Evolutionary conservation across 2,329 filamentous ascomycete genomes (phyloP).

Genomic region (Lasiodiplodia hormozganensis): DNA sequence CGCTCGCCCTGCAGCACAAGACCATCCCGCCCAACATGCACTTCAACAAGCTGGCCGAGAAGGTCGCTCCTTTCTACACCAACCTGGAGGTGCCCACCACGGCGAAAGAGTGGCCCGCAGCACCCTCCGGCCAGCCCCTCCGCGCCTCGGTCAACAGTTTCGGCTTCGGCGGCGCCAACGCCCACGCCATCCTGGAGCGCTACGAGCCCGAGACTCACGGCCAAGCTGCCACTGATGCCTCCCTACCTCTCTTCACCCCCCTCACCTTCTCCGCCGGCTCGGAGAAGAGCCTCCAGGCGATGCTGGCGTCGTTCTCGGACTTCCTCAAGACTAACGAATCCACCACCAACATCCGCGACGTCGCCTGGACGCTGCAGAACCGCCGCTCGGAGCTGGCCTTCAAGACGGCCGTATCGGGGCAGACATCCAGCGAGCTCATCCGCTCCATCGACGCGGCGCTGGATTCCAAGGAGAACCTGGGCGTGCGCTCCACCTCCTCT

Average conservation of each 20-base stretch:
- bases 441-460: conserved; percentile 6
- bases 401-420: conserved; percentile 5
- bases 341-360: conserved; percentile 19
- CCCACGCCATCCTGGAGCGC: conserved; percentile 31
- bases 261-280: conserved; percentile 29
- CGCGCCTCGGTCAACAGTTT: conserved; percentile 33
- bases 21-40: conserved; percentile 43
- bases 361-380: conserved; percentile 33
- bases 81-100: conserved; percentile 29
- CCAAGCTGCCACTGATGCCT: not conserved
- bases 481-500: too few species aligned
- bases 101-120: conserved; percentile 30
- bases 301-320: too few species aligned
- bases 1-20: conserved; percentile 44
- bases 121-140: not conserved
- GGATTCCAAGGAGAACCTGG: not conserved
- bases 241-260: conserved; percentile 19
- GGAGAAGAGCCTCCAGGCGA: too few species aligned
- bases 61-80: conserved; percentile 33
- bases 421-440: not conserved
- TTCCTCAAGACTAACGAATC: too few species aligned
- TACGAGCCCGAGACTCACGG: not conserved
- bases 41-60: conserved; percentile 39
- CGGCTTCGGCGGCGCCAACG: conserved; percentile 31
- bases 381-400: conserved; percentile 31